These are phyloP conservation scores for Calocybe indica DNA, from an alignment of 768 basidiomycete genomes.

Conservation along the genomic window DNA sequence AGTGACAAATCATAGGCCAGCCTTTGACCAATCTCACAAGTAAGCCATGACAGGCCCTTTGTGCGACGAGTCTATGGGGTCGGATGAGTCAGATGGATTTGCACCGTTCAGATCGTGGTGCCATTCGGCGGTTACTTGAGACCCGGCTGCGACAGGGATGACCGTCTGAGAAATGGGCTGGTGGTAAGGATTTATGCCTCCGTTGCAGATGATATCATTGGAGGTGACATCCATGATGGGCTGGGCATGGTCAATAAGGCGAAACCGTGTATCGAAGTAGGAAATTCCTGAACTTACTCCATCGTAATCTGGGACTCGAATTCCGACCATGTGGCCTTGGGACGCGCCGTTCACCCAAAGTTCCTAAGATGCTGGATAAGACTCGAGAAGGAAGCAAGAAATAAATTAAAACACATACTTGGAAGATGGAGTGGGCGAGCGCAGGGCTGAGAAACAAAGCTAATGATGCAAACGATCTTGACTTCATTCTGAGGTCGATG, in stretches of 20 bases:
- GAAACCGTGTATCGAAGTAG: neutral
- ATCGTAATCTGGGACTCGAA: constrained; percentile 37
- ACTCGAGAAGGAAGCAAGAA: neutral
- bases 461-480: constrained; percentile 14
- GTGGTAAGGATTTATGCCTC: constrained; percentile 47
- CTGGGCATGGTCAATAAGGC: constrained; percentile 16
- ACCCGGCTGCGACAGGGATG: constrained; percentile 44
- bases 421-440: constrained; percentile 46
- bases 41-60: constrained; percentile 47
- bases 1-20: neutral
- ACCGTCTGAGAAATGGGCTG: constrained; percentile 35
- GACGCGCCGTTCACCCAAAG: constrained; percentile 44
- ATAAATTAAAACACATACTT: constrained; percentile 19
- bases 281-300: constrained; percentile 13
- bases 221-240: constrained; percentile 51
- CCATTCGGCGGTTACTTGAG: constrained; percentile 48
- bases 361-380: constrained; percentile 19
- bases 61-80: constrained; percentile 44
- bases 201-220: constrained; percentile 51
- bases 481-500: no score
- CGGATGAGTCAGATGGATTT: constrained; percentile 29
- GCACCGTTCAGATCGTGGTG: constrained; percentile 40
- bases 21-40: constrained; percentile 25
- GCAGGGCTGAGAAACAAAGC: constrained; percentile 20
- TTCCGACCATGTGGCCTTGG: constrained; percentile 33